Evolutionary conservation across 768 basidiomycete genomes (phyloP).

Genomic region (Epithele typhae): DNA sequence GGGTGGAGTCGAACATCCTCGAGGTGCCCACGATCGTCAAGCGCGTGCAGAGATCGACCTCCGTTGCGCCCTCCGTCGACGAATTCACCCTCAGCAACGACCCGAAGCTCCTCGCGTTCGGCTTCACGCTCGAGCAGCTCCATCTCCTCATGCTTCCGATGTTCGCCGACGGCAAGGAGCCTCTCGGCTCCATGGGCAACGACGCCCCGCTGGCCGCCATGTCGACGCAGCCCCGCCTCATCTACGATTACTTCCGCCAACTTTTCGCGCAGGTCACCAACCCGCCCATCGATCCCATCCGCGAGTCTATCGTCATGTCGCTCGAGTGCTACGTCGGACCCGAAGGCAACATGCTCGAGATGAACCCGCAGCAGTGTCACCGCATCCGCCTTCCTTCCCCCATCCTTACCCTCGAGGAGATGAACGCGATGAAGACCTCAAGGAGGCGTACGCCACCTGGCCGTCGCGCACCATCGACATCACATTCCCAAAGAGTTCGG

Average conservation of each 20-base stretch:
- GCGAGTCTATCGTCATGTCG: slow-evolving; percentile 98
- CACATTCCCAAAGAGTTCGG: slow-evolving; percentile 96
- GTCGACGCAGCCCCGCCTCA: slow-evolving; percentile 84
- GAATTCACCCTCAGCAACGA: slow-evolving; percentile 78
- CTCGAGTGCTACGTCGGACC: slow-evolving; percentile 94
- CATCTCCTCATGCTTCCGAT: slow-evolving; percentile 96
- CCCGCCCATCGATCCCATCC: slow-evolving; percentile 98
- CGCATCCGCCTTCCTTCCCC: slow-evolving; percentile 91
- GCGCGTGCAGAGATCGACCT: slow-evolving; percentile 73
- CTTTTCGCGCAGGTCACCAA: slow-evolving; percentile 99
- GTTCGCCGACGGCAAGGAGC: slow-evolving; percentile 91
- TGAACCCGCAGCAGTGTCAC: slow-evolving; percentile 92
- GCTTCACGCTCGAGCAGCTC: slow-evolving; percentile 95
- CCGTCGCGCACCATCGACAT: slow-evolving; percentile 94
- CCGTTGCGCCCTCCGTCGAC: slow-evolving; percentile 67
- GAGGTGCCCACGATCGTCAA: slow-evolving; percentile 88
- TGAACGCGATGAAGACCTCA: slow-evolving; percentile 95
- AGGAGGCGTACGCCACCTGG: slow-evolving; percentile 82
- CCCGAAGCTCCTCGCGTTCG: slow-evolving; percentile 89
- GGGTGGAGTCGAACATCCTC: slow-evolving; percentile 89
- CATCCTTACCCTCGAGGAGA: slow-evolving; percentile 90
- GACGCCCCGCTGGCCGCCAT: slow-evolving; percentile 95
- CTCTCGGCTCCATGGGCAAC: slow-evolving; percentile 98
- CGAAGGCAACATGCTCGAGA: slow-evolving; percentile 95
- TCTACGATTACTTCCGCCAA: slow-evolving; percentile 97